Conservation (phyloP, 2,329 filamentous ascomycete genomes). For the Aspergillus awamori region DNA sequence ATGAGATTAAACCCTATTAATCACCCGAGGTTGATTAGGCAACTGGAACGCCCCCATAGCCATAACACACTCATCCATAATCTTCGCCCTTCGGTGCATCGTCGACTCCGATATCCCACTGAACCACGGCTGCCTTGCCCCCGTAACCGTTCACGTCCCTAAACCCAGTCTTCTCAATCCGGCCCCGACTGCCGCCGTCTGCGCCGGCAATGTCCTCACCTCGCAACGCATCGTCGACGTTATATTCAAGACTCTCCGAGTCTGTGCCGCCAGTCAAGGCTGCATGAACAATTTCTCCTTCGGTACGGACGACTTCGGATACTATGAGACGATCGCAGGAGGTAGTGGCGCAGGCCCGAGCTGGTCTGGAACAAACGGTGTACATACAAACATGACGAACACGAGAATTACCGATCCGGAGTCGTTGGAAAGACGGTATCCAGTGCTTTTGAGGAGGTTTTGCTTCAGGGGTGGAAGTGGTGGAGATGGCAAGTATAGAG, state of each 20-base stretch:
- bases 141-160: constrained; percentile 72
- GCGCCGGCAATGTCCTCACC: constrained; percentile 79
- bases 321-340: not conserved
- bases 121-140: constrained; percentile 57
- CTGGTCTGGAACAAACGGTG: not conserved
- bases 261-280: constrained; percentile 72
- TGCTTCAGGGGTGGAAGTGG: not conserved
- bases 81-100: not conserved
- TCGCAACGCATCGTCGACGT: constrained; percentile 76
- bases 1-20: not conserved
- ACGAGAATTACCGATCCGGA: constrained; percentile 81
- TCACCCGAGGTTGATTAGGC: not conserved
- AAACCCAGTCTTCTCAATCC: constrained; percentile 71
- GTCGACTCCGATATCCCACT: not conserved
- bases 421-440: constrained; percentile 76
- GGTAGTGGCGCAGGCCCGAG: not conserved
- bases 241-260: constrained; percentile 73
- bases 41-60: not conserved
- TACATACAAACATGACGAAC: constrained; percentile 84
- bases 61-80: not conserved
- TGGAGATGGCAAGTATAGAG: not conserved
- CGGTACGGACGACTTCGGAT: not conserved
- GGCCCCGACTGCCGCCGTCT: constrained; percentile 71
- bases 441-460: constrained; percentile 73
- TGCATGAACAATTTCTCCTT: not conserved